Percentiles rank a stretch among this genome's conserved stretches.
Conservation (phyloP, 208 protist genomes). For the Trypanosoma brucei region DNA sequence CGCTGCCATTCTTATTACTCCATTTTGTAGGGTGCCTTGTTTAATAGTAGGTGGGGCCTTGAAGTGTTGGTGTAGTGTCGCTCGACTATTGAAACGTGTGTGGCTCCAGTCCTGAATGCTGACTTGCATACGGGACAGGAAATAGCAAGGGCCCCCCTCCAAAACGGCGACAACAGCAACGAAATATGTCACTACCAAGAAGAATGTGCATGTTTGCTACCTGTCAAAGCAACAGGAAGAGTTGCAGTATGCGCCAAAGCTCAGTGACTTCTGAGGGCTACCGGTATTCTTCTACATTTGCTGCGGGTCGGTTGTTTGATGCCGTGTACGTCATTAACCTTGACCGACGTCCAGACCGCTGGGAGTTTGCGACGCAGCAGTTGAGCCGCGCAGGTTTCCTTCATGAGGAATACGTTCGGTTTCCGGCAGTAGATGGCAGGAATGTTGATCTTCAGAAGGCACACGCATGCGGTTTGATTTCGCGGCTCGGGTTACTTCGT, state of each 20-base stretch:
- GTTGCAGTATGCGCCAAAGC: neutral
- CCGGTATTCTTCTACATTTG: neutral
- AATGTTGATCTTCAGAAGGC: constrained; percentile 19
- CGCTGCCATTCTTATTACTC: no score
- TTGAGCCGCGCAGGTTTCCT: constrained; percentile 29
- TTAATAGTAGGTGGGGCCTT: no score
- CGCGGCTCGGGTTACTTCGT: constrained; percentile 45
- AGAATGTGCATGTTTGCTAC: no score
- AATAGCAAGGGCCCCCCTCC: no score
- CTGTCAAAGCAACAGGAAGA: no score
- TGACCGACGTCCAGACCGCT: constrained; percentile 58
- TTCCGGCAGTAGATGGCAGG: constrained; percentile 56
- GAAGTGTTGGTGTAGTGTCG: no score
- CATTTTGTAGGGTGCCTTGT: no score
- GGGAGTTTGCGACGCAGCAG: constrained; percentile 34
- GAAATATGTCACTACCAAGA: no score
- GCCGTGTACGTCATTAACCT: constrained; percentile 69
- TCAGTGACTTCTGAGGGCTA: constrained; percentile 10
- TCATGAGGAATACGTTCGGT: constrained; percentile 29
- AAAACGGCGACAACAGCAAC: no score
- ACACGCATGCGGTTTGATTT: constrained; percentile 45
- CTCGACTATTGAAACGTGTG: no score
- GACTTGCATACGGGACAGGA: no score
- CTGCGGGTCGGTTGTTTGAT: constrained; percentile 9
- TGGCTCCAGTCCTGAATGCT: no score